Conservation (phyloP, 495 filamentous ascomycete species). For the Monascus purpureus region DNA sequence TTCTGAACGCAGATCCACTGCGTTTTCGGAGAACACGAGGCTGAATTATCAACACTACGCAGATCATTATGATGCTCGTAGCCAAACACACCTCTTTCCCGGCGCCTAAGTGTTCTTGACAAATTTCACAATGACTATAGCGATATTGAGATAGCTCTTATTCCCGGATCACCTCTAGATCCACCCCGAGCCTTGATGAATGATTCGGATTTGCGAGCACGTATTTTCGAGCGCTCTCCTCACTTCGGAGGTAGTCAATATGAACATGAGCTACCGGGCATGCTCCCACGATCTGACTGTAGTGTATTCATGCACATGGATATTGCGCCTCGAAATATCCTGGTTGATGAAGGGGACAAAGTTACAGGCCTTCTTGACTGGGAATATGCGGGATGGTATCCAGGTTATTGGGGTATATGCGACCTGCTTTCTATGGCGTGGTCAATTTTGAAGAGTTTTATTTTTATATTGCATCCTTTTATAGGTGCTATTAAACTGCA, state of each 20-base stretch:
- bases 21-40: no score
- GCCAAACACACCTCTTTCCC: conserved; percentile 12
- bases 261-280: conserved; percentile 14
- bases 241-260: conserved; percentile 15
- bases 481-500: no score
- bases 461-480: no score
- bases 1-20: no score
- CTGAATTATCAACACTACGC: no score
- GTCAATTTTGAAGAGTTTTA: conserved; percentile 25
- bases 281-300: conserved; percentile 17
- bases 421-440: conserved; percentile 17
- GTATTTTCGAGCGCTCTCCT: conserved; percentile 26
- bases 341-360: conserved; percentile 19
- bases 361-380: conserved; percentile 32
- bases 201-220: conserved; percentile 17
- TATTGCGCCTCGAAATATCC: conserved; percentile 20
- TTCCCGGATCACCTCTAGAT: conserved; percentile 8
- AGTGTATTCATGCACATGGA: conserved; percentile 16
- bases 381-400: conserved; percentile 35
- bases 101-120: conserved; percentile 8
- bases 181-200: conserved; percentile 13
- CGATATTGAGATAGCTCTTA: conserved; percentile 12
- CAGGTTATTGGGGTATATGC: conserved; percentile 34
- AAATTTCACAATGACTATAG: background rate
- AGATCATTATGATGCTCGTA: conserved; percentile 12